These are phyloP conservation scores for Madurella fahalii DNA, from an alignment of 2,329 filamentous ascomycete species.

Conservation along the genomic window DNA sequence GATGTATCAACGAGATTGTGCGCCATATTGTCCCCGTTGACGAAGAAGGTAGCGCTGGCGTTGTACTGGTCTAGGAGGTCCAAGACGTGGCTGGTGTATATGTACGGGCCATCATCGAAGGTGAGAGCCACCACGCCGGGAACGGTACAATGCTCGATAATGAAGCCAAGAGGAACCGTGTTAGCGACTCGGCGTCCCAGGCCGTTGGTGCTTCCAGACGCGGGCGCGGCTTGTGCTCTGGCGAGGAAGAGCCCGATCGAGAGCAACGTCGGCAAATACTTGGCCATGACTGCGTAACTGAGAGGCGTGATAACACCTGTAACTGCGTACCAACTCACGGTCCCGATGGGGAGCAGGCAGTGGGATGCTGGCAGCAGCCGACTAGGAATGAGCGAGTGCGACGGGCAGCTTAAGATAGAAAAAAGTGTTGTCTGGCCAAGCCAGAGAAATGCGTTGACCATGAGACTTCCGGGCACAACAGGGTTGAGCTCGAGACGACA, in stretches of 20 bases:
- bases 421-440: too few species aligned
- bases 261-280: constrained; percentile 1
- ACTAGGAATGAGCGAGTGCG: too few species aligned
- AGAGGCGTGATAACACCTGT: not conserved
- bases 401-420: too few species aligned
- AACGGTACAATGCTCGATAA: constrained; percentile 26
- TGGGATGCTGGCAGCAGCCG: too few species aligned
- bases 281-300: not conserved
- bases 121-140: constrained; percentile 35
- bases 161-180: constrained; percentile 15
- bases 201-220: not conserved
- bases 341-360: not conserved
- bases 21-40: constrained; percentile 32
- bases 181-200: not conserved
- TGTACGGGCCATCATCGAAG: constrained; percentile 35
- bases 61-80: constrained; percentile 30
- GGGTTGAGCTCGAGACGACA: too few species aligned
- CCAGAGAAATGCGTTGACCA: too few species aligned
- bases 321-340: constrained; percentile 2
- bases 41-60: constrained; percentile 36
- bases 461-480: too few species aligned
- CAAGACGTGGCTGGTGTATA: constrained; percentile 33
- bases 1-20: constrained; percentile 29
- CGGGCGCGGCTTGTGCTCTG: constrained; percentile 5
- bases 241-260: constrained; percentile 12